phyloP scores from a whole-genome alignment of 2,329 filamentous ascomycete genomes.

The Hypoxylon rubiginosum region DNA sequence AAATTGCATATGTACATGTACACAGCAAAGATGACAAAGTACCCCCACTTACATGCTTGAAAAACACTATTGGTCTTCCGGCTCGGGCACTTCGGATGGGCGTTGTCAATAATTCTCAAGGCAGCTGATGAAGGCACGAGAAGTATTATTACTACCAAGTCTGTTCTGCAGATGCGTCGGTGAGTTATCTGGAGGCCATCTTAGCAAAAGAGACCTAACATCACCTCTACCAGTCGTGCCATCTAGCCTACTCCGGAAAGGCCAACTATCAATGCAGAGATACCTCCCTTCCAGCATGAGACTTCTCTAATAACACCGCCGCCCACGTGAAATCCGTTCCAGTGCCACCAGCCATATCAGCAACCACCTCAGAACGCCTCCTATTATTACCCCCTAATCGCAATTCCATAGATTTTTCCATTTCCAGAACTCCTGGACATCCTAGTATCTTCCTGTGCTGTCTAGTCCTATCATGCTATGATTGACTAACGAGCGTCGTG shows the following conservation, averaged over 20 bases:
- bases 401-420: slow-evolving; percentile 25
- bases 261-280: neutral
- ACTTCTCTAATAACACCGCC: neutral
- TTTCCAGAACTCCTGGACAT: slow-evolving; percentile 36
- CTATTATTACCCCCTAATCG: slow-evolving; percentile 9
- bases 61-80: neutral
- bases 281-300: neutral
- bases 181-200: neutral
- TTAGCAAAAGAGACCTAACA: neutral
- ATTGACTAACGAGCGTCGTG: slow-evolving; percentile 18
- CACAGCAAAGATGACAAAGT: slow-evolving; percentile 33
- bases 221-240: neutral
- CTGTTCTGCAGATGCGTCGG: neutral
- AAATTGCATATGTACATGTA: slow-evolving; percentile 4
- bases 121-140: neutral
- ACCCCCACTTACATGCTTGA: slow-evolving; percentile 16
- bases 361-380: slow-evolving; percentile 24
- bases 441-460: slow-evolving; percentile 20
- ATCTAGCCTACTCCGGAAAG: neutral
- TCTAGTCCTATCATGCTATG: slow-evolving; percentile 16
- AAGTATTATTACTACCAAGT: neutral
- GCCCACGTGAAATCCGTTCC: slow-evolving; percentile 11
- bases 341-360: slow-evolving; percentile 15
- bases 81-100: neutral
- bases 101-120: neutral